Evolutionary conservation across 345 rosid genomes (phyloP).

Genomic region (Psidium guajava): DNA sequence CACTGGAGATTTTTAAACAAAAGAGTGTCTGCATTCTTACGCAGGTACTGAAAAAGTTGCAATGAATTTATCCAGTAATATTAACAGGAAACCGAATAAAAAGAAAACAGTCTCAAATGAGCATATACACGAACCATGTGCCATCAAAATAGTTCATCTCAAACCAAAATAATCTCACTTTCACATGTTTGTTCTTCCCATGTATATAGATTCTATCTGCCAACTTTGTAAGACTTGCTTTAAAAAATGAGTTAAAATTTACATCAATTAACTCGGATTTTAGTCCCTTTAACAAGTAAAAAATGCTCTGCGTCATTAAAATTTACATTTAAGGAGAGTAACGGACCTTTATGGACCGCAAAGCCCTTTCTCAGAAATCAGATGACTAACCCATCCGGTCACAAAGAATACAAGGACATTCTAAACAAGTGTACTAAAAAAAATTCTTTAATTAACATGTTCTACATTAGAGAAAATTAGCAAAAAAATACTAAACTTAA

Average conservation of each 20-base stretch:
- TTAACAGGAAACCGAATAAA: background rate
- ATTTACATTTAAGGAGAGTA: background rate
- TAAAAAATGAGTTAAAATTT: background rate
- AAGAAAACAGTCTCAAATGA: background rate
- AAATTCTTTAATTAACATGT: background rate
- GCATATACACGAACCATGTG: background rate
- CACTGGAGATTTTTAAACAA: background rate
- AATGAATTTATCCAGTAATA: background rate
- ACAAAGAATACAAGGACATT: background rate
- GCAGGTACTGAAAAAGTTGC: background rate
- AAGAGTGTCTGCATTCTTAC: background rate
- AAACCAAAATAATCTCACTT: background rate
- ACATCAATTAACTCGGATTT: background rate
- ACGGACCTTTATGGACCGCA: background rate
- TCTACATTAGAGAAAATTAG: background rate
- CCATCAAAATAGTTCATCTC: background rate
- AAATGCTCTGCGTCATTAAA: background rate
- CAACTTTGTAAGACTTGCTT: background rate
- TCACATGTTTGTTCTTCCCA: background rate
- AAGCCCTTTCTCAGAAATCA: background rate
- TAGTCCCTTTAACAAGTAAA: background rate
- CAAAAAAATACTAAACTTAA: too few relatives aligned
- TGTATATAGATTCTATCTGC: background rate
- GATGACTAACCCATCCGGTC: background rate
- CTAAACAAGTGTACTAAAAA: background rate